Conservation (phyloP, 108 stramenopile species). For the Cyclotella baltica region DNA sequence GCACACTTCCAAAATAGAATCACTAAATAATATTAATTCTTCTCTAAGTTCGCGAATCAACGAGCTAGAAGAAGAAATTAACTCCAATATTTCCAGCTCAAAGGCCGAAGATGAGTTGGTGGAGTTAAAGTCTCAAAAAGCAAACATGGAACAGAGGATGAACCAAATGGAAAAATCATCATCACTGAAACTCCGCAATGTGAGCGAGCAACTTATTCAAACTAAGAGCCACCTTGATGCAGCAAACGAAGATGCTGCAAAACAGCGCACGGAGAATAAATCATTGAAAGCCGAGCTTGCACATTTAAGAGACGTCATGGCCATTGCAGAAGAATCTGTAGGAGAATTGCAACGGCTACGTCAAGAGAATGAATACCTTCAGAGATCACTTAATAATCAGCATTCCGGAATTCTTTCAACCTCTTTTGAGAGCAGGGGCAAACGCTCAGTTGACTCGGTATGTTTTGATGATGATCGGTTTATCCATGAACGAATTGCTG, state of each 20-base stretch:
- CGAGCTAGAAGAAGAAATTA: slow-evolving; percentile 18
- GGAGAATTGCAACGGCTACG: slow-evolving; percentile 44
- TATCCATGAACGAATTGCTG: slow-evolving; percentile 42
- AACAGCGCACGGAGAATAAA: slow-evolving; percentile 32
- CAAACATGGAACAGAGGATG: slow-evolving; percentile 19
- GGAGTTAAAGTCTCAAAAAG: slow-evolving; percentile 24
- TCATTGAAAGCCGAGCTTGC: slow-evolving; percentile 38
- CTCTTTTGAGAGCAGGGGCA: slow-evolving; percentile 41
- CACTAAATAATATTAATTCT: slow-evolving; percentile 17
- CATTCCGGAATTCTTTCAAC: slow-evolving; percentile 16
- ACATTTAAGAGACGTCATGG: slow-evolving; percentile 48
- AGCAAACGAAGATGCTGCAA: slow-evolving; percentile 30
- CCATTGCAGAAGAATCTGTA: slow-evolving; percentile 48
- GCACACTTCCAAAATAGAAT: slow-evolving; percentile 22
- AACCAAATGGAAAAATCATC: slow-evolving; percentile 40
- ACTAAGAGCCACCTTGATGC: slow-evolving; percentile 22
- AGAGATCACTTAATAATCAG: slow-evolving; percentile 24
- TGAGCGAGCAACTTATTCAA: slow-evolving; percentile 20
- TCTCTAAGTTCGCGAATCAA: background rate
- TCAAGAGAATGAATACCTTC: slow-evolving; percentile 42
- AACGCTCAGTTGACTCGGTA: slow-evolving; percentile 13
- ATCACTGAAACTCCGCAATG: slow-evolving; percentile 33
- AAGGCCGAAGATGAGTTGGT: background rate
- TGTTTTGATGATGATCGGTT: slow-evolving; percentile 31
- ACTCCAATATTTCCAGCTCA: background rate